These are phyloP conservation scores for Taphrina sp. DNA, from an alignment of 1,139 yeast genomes.

Conservation along the genomic window DNA sequence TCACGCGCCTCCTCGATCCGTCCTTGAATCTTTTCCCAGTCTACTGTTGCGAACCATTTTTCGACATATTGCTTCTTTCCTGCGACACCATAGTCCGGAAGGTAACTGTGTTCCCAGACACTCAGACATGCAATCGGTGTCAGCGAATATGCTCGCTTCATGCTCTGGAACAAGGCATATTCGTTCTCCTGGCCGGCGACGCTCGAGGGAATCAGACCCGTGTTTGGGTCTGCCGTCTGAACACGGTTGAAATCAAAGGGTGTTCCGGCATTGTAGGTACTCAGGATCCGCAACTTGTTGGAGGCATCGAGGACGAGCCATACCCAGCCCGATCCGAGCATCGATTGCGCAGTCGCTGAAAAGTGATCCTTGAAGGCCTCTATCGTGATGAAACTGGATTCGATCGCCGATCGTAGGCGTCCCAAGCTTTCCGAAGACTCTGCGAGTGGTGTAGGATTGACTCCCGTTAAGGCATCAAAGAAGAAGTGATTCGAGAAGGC, in stretches of 20 bases:
- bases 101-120: constrained; percentile 84
- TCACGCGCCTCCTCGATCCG: constrained; percentile 47
- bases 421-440: not conserved
- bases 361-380: constrained; percentile 57
- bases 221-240: constrained; percentile 73
- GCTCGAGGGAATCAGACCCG: constrained; percentile 54
- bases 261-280: constrained; percentile 80
- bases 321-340: constrained; percentile 81
- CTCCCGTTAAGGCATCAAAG: constrained; percentile 60
- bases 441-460: constrained; percentile 23
- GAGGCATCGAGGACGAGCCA: constrained; percentile 73
- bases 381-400: constrained; percentile 44
- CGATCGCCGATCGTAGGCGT: constrained; percentile 26
- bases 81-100: constrained; percentile 75
- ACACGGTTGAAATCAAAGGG: constrained; percentile 78
- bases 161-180: constrained; percentile 11
- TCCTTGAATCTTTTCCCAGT: constrained; percentile 80
- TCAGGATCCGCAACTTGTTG: constrained; percentile 62
- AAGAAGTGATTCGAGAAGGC: constrained; percentile 90
- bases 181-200: constrained; percentile 5
- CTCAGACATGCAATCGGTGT: constrained; percentile 77
- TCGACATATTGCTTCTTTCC: constrained; percentile 74
- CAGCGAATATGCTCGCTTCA: constrained; percentile 35
- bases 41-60: constrained; percentile 72
- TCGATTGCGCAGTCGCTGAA: constrained; percentile 56